Conservation (phyloP, 805 yeast species). For the Ogataea trehalophila region DNA sequence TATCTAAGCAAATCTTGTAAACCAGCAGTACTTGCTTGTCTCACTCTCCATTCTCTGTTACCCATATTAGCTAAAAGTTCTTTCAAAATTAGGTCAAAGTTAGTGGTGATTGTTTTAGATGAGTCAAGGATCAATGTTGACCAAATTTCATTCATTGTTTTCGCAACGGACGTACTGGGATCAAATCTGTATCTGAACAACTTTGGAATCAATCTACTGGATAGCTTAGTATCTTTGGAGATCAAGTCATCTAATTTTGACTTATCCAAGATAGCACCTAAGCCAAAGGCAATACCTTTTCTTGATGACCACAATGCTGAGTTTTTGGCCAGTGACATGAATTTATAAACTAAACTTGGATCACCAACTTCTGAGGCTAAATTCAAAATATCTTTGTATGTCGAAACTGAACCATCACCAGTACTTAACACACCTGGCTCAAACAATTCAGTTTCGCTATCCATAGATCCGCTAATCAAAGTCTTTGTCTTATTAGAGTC, state of each 20-base stretch:
- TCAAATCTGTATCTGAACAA: slow-evolving; percentile 82
- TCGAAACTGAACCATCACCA: slow-evolving; percentile 80
- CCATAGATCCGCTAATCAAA: slow-evolving; percentile 60
- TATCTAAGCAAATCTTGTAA: slow-evolving; percentile 63
- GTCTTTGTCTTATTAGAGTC: slow-evolving; percentile 48
- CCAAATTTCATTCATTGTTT: slow-evolving; percentile 90
- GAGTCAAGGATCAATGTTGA: slow-evolving; percentile 55
- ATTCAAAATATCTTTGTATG: slow-evolving; percentile 83
- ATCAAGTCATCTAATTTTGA: slow-evolving; percentile 64
- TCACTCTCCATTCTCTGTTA: slow-evolving; percentile 84
- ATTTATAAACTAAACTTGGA: slow-evolving; percentile 87
- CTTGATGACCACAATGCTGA: slow-evolving; percentile 90
- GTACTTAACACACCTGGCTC: slow-evolving; percentile 79
- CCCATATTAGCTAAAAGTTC: slow-evolving; percentile 70
- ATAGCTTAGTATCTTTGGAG: slow-evolving; percentile 45
- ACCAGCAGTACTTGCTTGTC: slow-evolving; percentile 82
- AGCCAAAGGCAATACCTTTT: slow-evolving; percentile 91
- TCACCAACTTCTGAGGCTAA: slow-evolving; percentile 95
- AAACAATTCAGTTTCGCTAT: slow-evolving; percentile 77
- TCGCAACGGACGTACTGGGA: slow-evolving; percentile 69
- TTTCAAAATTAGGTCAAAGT: slow-evolving; percentile 53
- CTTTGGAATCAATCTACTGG: slow-evolving; percentile 69
- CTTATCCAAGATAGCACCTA: slow-evolving; percentile 79
- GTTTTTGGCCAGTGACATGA: slow-evolving; percentile 85
- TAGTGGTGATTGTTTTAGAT: slow-evolving; percentile 44